phyloP scores from a whole-genome alignment of 2,329 filamentous ascomycete species.

The Pleurostoma richardsiae region DNA sequence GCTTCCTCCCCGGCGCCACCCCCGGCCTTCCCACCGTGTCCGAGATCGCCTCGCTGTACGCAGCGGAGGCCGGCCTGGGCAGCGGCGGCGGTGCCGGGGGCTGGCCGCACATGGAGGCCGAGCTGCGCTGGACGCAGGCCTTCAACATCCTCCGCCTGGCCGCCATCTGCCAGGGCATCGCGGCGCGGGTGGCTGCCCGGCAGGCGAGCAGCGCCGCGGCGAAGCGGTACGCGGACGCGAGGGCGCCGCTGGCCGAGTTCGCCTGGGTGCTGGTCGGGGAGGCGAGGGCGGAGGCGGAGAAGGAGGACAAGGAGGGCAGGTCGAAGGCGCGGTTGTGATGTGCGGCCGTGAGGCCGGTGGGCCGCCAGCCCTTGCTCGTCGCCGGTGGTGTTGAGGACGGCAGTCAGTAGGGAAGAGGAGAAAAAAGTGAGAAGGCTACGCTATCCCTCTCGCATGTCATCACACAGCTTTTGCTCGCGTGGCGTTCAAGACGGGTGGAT shows the following conservation, averaged over 20 bases:
- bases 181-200: constrained; percentile 74
- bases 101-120: constrained; percentile 26
- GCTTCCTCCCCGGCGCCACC: constrained; percentile 58
- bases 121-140: constrained; percentile 56
- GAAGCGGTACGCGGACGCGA: constrained; percentile 62
- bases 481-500: no score
- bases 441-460: no score
- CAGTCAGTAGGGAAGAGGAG: no score
- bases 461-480: no score
- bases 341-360: no score
- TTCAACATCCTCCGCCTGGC: constrained; percentile 58
- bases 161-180: constrained; percentile 79
- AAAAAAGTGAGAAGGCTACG: no score
- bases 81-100: constrained; percentile 35
- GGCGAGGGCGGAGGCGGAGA: constrained; percentile 18
- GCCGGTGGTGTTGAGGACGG: no score
- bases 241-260: constrained; percentile 68
- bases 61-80: constrained; percentile 52
- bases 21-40: constrained; percentile 46
- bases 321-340: constrained; percentile 8
- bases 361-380: no score
- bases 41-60: constrained; percentile 28
- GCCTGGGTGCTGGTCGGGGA: constrained; percentile 69
- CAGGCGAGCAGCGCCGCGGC: constrained; percentile 90
- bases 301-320: background rate